A percentile compares a stretch with the other conserved stretches of the same genome.
These are phyloP conservation scores for Hanseniaspora vineae DNA, from an alignment of 805 yeast genomes.

Conservation along the genomic window DNA sequence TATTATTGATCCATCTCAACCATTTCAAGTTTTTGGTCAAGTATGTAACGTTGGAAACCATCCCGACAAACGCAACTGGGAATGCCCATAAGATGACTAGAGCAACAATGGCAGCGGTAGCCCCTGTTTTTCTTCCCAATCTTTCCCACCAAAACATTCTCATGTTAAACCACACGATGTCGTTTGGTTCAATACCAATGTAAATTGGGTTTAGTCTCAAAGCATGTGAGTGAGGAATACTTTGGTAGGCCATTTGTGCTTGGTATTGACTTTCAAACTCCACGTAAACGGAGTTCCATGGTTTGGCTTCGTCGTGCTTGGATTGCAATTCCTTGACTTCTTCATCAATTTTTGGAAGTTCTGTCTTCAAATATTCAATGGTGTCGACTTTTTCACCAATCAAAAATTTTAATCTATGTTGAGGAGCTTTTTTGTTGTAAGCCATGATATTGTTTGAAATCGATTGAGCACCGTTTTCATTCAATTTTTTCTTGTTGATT, in stretches of 20 bases:
- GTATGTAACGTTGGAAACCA: slow-evolving; percentile 53
- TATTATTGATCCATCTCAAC: slow-evolving; percentile 40
- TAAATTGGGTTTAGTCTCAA: slow-evolving; percentile 46
- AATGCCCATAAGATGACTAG: slow-evolving; percentile 57
- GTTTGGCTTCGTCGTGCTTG: slow-evolving; percentile 32
- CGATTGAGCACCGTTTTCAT: slow-evolving; percentile 2
- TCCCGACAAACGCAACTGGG: slow-evolving; percentile 71
- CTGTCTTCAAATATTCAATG: slow-evolving; percentile 41
- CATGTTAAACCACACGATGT: slow-evolving; percentile 60
- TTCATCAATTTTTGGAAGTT: slow-evolving; percentile 41
- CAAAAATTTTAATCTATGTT: slow-evolving; percentile 28
- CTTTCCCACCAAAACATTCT: slow-evolving; percentile 75
- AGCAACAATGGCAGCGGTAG: slow-evolving; percentile 41
- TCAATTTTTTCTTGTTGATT: slow-evolving; percentile 57
- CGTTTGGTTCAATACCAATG: slow-evolving; percentile 50
- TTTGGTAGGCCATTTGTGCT: slow-evolving; percentile 62
- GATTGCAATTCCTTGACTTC: slow-evolving; percentile 46
- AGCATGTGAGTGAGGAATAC: slow-evolving; percentile 52
- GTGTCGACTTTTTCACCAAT: slow-evolving; percentile 54
- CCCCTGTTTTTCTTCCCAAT: slow-evolving; percentile 37
- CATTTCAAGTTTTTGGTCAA: slow-evolving; percentile 44
- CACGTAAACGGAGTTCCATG: slow-evolving; percentile 72
- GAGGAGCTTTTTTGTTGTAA: slow-evolving; percentile 61
- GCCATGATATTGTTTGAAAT: slow-evolving; percentile 32
- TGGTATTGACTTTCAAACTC: slow-evolving; percentile 66